Evolutionary conservation across 176 grass and related monocot species (phyloP).

Genomic region (Phoenix roebelenii): DNA sequence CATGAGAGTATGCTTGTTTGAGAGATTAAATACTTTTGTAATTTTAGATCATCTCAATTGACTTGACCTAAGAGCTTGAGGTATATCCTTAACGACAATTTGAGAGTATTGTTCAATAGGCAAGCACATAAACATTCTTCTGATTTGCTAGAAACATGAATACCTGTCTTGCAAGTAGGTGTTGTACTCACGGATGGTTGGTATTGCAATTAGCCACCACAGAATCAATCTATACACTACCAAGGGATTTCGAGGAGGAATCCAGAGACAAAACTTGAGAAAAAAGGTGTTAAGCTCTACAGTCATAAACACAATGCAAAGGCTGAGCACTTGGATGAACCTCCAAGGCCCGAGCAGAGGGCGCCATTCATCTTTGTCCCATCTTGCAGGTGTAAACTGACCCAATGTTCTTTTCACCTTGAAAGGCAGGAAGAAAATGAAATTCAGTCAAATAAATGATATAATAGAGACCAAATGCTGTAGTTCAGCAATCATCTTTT

Average conservation of each 20-base stretch:
- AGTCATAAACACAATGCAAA: conserved; percentile 87
- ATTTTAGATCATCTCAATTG: too few species aligned
- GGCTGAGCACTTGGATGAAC: conserved; percentile 83
- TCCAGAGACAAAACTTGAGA: conserved; percentile 96
- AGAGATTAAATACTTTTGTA: too few species aligned
- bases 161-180: conserved; percentile 99
- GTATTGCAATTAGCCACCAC: conserved; percentile 98
- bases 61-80: not conserved
- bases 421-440: not conserved
- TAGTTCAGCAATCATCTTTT: not conserved
- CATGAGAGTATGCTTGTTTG: too few species aligned
- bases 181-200: conserved; percentile 93
- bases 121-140: too few species aligned
- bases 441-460: not conserved
- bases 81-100: not conserved
- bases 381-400: conserved; percentile 92
- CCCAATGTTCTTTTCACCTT: conserved; percentile 95
- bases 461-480: not conserved
- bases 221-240: conserved; percentile 80
- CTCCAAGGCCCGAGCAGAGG: conserved; percentile 85
- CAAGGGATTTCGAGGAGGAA: conserved; percentile 81
- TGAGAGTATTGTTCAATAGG: too few species aligned
- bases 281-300: conserved; percentile 98
- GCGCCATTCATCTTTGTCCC: conserved; percentile 98
- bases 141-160: not conserved